phyloP scores from a whole-genome alignment of 768 basidiomycete species.

The Mycena crocata region DNA sequence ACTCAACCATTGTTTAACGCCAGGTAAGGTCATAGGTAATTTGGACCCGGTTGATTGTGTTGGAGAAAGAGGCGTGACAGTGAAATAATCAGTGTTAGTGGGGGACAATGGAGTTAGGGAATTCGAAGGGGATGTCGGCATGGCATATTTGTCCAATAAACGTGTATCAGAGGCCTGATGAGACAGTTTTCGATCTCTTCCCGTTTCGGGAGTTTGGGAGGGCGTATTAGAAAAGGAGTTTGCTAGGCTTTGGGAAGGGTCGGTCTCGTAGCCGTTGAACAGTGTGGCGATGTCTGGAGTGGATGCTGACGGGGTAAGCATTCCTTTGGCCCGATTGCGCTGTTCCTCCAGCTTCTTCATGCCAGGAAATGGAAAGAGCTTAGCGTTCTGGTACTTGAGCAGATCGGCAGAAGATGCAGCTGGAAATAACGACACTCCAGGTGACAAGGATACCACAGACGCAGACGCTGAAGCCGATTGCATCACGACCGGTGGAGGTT shows the following conservation, averaged over 20 bases:
- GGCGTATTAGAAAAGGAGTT: conserved; percentile 64
- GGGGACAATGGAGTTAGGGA: conserved; percentile 58
- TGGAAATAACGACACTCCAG: conserved; percentile 83
- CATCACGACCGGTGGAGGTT: conserved; percentile 54
- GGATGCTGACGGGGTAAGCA: conserved; percentile 58
- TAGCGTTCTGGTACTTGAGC: conserved; percentile 79
- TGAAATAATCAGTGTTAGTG: conserved; percentile 63
- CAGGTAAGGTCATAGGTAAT: conserved; percentile 81
- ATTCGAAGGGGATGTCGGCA: conserved; percentile 48
- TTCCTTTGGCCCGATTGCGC: conserved; percentile 66
- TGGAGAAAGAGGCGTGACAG: conserved; percentile 51
- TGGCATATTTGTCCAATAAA: conserved; percentile 65
- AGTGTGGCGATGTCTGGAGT: conserved; percentile 57
- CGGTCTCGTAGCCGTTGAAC: conserved; percentile 61
- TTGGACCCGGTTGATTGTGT: conserved; percentile 55
- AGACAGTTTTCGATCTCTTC: conserved; percentile 71
- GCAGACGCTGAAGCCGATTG: conserved; percentile 80
- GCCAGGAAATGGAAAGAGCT: conserved; percentile 92
- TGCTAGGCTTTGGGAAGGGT: conserved; percentile 54
- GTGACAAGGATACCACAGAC: conserved; percentile 73
- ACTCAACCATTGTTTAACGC: conserved; percentile 84
- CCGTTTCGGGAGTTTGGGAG: conserved; percentile 60
- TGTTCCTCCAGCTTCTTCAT: conserved; percentile 84
- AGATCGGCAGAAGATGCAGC: conserved; percentile 77
- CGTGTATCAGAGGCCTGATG: conserved; percentile 80